Evolutionary conservation across 2,329 filamentous ascomycete genomes (phyloP).

Genomic region (Penicillium sp.): DNA sequence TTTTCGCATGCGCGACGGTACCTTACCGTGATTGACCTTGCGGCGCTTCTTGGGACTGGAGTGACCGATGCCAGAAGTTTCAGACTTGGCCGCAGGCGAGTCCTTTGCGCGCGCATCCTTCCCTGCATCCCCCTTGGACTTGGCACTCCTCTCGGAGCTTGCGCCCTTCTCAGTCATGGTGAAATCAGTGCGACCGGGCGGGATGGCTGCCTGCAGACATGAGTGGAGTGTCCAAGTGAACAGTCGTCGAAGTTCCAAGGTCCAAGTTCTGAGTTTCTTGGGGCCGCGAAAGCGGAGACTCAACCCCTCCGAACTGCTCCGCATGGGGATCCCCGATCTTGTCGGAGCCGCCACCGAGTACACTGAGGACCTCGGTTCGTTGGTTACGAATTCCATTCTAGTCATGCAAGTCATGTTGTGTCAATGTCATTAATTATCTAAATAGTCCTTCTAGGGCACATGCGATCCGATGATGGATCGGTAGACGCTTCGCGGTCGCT

Average conservation of each 20-base stretch:
- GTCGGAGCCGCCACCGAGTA: slow-evolving; percentile 4
- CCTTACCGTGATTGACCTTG: slow-evolving; percentile 84
- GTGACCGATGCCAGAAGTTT: slow-evolving; percentile 34
- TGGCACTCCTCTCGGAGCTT: slow-evolving; percentile 24
- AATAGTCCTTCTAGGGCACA: background rate
- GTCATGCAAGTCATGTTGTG: background rate
- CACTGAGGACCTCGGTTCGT: slow-evolving; percentile 9
- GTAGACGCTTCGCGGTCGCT: background rate
- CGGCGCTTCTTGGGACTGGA: slow-evolving; percentile 75
- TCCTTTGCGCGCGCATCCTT: slow-evolving; percentile 33
- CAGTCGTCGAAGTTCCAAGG: background rate
- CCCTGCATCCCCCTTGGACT: slow-evolving; percentile 30
- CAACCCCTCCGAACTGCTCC: slow-evolving; percentile 26
- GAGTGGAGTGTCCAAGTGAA: slow-evolving; percentile 8
- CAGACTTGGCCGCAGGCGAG: slow-evolving; percentile 32
- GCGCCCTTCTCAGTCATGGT: slow-evolving; percentile 33
- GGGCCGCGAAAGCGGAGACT: slow-evolving; percentile 21
- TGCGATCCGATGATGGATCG: background rate
- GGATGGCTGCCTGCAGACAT: slow-evolving; percentile 31
- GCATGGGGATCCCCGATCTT: slow-evolving; percentile 14
- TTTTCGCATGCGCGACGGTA: slow-evolving; percentile 26
- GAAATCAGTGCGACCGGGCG: slow-evolving; percentile 17
- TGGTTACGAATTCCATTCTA: background rate
- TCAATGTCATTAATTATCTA: background rate
- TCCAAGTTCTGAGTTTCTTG: slow-evolving; percentile 6